Conservation (phyloP, 1,139 yeast genomes). For the Torulaspora pretoriensis region DNA sequence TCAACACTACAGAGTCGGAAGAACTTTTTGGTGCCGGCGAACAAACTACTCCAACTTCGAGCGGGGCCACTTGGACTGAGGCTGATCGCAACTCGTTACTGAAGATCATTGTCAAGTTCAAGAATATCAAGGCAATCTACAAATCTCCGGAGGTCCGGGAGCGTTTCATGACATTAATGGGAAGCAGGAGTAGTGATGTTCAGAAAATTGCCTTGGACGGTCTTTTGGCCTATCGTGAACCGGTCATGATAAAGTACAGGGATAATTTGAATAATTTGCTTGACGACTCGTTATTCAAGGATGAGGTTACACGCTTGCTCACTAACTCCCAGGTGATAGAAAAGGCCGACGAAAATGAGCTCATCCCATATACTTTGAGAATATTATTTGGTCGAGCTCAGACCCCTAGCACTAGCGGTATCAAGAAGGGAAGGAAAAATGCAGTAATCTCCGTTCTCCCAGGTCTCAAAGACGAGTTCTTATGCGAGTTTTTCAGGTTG, state of each 20-base stretch:
- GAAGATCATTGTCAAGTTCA: constrained; percentile 61
- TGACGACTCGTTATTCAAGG: constrained; percentile 81
- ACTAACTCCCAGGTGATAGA: constrained; percentile 54
- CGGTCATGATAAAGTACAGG: constrained; percentile 57
- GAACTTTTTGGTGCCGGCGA: constrained; percentile 34
- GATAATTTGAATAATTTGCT: constrained; percentile 71
- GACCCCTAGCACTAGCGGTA: constrained; percentile 52
- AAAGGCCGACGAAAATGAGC: constrained; percentile 49
- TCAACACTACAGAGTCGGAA: constrained; percentile 37
- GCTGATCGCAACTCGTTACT: constrained; percentile 60
- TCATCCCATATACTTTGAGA: constrained; percentile 72
- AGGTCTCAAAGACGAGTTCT: constrained; percentile 51
- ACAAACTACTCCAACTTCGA: constrained; percentile 14
- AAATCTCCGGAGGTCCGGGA: constrained; percentile 51
- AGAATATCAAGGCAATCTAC: constrained; percentile 52
- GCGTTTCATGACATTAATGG: constrained; percentile 53
- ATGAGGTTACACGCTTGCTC: constrained; percentile 68
- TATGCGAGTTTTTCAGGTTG: constrained; percentile 56
- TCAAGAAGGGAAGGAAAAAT: constrained; percentile 66
- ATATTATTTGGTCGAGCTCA: constrained; percentile 87
- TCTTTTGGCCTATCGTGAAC: constrained; percentile 61
- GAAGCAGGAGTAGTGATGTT: constrained; percentile 57
- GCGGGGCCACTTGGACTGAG: constrained; percentile 47
- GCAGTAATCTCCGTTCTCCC: constrained; percentile 74
- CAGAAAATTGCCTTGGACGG: constrained; percentile 74